A percentile compares a stretch with the other conserved stretches of the same genome.
These are phyloP conservation scores for Ulota crispa DNA, from an alignment of 225 moss, liverwort and hornwort species.

Conservation along the genomic window DNA sequence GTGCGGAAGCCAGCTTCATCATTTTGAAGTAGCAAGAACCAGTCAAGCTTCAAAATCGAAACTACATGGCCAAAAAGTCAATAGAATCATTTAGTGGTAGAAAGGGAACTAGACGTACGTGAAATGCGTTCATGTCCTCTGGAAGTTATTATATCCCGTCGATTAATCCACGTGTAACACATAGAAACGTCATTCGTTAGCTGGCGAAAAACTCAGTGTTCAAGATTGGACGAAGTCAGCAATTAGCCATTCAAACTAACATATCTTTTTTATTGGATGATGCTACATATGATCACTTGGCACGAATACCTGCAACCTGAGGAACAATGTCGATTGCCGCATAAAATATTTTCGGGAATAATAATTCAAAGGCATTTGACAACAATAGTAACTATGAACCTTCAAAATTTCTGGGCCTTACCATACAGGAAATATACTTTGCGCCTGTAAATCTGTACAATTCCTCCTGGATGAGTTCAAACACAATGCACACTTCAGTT, in stretches of 20 bases:
- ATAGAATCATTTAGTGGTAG: neutral
- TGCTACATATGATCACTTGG: neutral
- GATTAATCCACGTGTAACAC: constrained; percentile 22
- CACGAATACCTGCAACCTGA: neutral
- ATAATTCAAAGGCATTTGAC: neutral
- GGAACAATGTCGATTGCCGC: neutral
- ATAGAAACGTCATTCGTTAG: constrained; percentile 27
- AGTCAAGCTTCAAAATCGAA: neutral
- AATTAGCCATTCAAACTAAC: neutral
- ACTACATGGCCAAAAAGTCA: neutral
- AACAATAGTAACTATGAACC: neutral
- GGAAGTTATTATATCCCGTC: constrained; percentile 7
- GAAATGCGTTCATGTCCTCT: constrained; percentile 66
- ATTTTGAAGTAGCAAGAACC: neutral
- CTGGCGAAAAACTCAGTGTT: neutral
- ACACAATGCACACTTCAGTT: constrained; percentile 13
- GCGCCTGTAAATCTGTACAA: constrained; percentile 61
- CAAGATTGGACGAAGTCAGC: neutral
- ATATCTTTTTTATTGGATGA: neutral
- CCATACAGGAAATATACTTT: constrained; percentile 59
- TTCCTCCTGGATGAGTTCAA: constrained; percentile 49
- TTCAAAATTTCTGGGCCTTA: constrained; percentile 23
- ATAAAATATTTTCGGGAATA: neutral
- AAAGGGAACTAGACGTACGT: constrained; percentile 42
- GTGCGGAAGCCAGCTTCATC: neutral